Base-by-base conservation (phyloP, 1,139 yeast genomes). In the Candida sanyaensis region DNA sequence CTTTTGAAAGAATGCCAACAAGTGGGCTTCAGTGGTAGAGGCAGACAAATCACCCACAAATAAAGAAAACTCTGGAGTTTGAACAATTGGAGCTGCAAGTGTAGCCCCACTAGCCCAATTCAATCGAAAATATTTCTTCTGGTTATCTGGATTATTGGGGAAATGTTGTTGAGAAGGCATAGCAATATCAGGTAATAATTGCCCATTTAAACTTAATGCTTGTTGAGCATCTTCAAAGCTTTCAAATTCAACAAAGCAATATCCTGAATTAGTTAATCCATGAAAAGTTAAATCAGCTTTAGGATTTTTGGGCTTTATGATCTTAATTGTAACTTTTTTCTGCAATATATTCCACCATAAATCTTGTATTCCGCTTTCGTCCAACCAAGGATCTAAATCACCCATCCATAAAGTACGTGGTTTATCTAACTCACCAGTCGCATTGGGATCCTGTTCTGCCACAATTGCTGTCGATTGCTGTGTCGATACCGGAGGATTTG, bases 1-100 rank as follows among this genome's bases (percentile, higher is more conserved):
- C 37, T 80, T 75, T 56, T 83, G 87, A 63, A 86, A 86, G 45
- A 86, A 76, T 41, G 87, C 86, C 46, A 84, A 69, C 50, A 86
- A 65, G 57, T 83, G 85, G 17, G 86, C 85, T 58, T 86, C 92
- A 4, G 87, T 84, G 21, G 88, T 84, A 23, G 82, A 80, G 17
- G 88, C 89, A 1, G 89, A 82, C 53, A 86, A 69, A 63, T 86
- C 92, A 38, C 93, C 93, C n/a, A 86, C 92, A 68, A 86, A 86
- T 36, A 86, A 67, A 1, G 91, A 83, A 56, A 62, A 81, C 56
- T 84, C 89, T 1, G 78, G 78, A 13, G 76, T 64, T 50, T 76
- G 81, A 26, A 74, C 68, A 45, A 77, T 73, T 23, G 80, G 82
- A 2, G 82, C 78, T n/a, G 71, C 60, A 49, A 79, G 66, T 3